A percentile compares a stretch with the other conserved stretches of the same genome.
Evolutionary conservation across 2,329 filamentous ascomycete species (phyloP).

Genomic region (Chrysoporthe cubensis): DNA sequence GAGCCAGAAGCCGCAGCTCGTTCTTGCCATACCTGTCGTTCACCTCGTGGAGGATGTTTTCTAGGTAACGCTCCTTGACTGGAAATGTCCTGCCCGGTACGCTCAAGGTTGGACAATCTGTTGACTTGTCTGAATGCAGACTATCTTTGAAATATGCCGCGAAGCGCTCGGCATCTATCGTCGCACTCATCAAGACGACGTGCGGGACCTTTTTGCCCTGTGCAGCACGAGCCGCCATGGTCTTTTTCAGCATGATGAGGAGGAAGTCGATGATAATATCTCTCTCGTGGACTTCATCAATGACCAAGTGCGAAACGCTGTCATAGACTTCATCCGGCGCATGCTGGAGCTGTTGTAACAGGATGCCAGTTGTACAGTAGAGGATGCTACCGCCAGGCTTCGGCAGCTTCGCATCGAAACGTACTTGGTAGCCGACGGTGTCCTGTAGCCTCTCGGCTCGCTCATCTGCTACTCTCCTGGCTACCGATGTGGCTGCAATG

Average conservation of each 20-base stretch:
- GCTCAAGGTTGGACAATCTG: conserved; percentile 11
- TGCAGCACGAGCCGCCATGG: conserved; percentile 18
- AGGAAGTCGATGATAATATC: conserved; percentile 23
- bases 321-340: conserved; percentile 44
- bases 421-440: conserved; percentile 50
- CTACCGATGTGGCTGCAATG: conserved; percentile 51
- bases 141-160: conserved; percentile 19
- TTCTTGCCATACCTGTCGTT: neutral
- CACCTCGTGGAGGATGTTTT: conserved; percentile 12
- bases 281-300: conserved; percentile 49
- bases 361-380: conserved; percentile 55
- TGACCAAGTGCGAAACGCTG: conserved; percentile 49
- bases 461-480: conserved; percentile 50
- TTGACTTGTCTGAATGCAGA: neutral
- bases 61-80: conserved; percentile 20
- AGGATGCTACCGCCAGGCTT: conserved; percentile 42
- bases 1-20: neutral
- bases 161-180: conserved; percentile 29
- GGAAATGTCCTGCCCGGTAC: conserved; percentile 26
- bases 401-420: conserved; percentile 44
- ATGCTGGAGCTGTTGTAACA: conserved; percentile 48
- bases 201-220: conserved; percentile 17
- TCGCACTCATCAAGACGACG: conserved; percentile 25
- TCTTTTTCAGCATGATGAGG: conserved; percentile 19
- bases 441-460: conserved; percentile 44